Evolutionary conservation across 2,329 filamentous ascomycete species (phyloP).

Genomic region (Exserohilum turcica): DNA sequence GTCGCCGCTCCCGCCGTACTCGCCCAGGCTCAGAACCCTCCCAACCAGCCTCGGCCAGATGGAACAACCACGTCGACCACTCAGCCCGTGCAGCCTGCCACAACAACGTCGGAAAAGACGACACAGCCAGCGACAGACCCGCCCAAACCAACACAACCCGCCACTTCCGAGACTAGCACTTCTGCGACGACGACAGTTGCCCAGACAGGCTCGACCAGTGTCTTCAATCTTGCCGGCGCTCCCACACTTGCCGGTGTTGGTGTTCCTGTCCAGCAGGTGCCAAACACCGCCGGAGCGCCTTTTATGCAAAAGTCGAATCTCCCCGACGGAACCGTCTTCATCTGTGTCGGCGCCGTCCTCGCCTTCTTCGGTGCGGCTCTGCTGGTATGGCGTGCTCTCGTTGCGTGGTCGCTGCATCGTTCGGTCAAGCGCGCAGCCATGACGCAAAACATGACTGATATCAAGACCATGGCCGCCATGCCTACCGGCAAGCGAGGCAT

Average conservation of each 20-base stretch:
- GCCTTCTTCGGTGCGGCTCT: conserved; percentile 82
- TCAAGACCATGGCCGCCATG: conserved; percentile 64
- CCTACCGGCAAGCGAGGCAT: conserved; percentile 47
- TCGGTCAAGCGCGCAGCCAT: conserved; percentile 86
- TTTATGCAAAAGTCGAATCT: conserved; percentile 87
- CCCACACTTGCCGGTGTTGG: conserved; percentile 63
- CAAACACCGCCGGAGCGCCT: conserved; percentile 81
- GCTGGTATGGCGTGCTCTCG: conserved; percentile 82
- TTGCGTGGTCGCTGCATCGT: conserved; percentile 89
- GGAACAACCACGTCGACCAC: conserved; percentile 20
- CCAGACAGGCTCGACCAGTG: conserved; percentile 38
- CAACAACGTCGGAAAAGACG: conserved; percentile 16
- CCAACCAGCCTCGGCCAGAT: too few species aligned
- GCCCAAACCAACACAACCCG: conserved; percentile 1
- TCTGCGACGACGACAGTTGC: conserved; percentile 22
- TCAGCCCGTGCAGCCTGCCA: conserved; percentile 2
- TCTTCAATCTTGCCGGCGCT: conserved; percentile 35
- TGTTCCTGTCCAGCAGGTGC: conserved; percentile 74
- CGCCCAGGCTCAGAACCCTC: conserved; percentile 38
- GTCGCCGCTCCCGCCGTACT: conserved; percentile 38
- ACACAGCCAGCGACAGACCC: conserved; percentile 12
- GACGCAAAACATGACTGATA: conserved; percentile 70
- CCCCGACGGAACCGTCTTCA: conserved; percentile 95
- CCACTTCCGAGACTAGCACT: conserved; percentile 15
- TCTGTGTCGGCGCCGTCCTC: conserved; percentile 85